Conservation (phyloP, 148 eudicot genomes). For the Hydrangea macrophylla region DNA sequence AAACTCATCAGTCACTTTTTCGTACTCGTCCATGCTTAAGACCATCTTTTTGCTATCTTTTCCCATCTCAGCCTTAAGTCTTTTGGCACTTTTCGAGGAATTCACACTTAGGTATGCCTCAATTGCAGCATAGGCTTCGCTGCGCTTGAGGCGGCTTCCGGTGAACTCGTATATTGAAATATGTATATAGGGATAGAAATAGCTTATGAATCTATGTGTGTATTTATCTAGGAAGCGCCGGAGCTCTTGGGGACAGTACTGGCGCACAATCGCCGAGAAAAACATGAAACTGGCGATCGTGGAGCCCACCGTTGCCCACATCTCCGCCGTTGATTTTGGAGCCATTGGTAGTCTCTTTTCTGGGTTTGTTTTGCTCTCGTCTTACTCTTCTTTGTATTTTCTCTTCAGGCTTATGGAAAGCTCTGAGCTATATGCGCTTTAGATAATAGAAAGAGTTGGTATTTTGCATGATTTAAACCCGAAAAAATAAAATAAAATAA, state of each 20-base stretch:
- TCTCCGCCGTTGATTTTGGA: slow-evolving; percentile 14
- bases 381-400: no score
- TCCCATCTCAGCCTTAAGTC: slow-evolving; percentile 42
- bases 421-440: no score
- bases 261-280: slow-evolving; percentile 41
- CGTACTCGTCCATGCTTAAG: slow-evolving; percentile 44
- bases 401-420: no score
- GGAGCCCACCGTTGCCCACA: slow-evolving; percentile 37
- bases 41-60: slow-evolving; percentile 23
- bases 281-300: slow-evolving; percentile 45
- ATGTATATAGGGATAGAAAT: slow-evolving; percentile 37
- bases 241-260: slow-evolving; percentile 40
- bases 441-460: background rate
- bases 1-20: slow-evolving; percentile 43
- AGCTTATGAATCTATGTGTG: slow-evolving; percentile 4
- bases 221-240: slow-evolving; percentile 22
- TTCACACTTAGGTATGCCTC: slow-evolving; percentile 40
- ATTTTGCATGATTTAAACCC: no score
- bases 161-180: slow-evolving; percentile 34
- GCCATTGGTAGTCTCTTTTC: background rate
- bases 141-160: slow-evolving; percentile 26
- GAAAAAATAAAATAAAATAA: no score
- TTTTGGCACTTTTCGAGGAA: slow-evolving; percentile 31
- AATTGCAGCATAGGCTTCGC: slow-evolving; percentile 35
- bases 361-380: no score